Evolutionary conservation across 352 stramenopile species (phyloP), one percentile per base, ranked within the genome.

Genomic region (Pythium aristosporum): DNA sequence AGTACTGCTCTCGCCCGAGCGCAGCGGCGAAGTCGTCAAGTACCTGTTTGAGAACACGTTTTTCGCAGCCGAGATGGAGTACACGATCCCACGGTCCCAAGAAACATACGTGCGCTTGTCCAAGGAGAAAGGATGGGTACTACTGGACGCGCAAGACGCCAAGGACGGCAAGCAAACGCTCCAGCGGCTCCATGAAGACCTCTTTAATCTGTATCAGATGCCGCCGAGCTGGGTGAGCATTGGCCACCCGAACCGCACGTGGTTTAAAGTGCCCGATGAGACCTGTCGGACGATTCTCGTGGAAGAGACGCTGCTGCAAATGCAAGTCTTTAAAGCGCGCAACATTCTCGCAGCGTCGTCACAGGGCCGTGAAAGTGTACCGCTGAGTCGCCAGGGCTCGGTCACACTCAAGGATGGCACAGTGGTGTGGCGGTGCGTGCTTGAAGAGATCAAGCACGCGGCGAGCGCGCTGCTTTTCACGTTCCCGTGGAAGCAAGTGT

Each of bases 401-500:
- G 50, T 92, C 11, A 73, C 67, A 23, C 52, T 90, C 15, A 66
- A 88, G 8, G 65, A 85, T 37, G 80, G 79, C 9, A 68, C 69
- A 10, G 76, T 70, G 3, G 72, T 78, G 53, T 89, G 80, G 77
- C 80, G 82, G 36, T 87, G 80, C 34, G 86, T 72, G 21, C 61
- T 94, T 34, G 85, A 94, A 57, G 85, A 94, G 69, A 94, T 94
- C 65, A 94, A 94, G 63, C 85, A 94, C 56, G 60, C 81, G 2
- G 82, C 82, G 21, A 92, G 82, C 30, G 81, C 85, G 18, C 63
- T 94, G 16, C 52, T 94, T 51, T 90, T 91, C 58, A 94, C 85
- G 36, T 94, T 94, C 58, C 85, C 85, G 46, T 94, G 85, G 85
- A 94, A 94, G 59, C 85, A 94, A 57, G 70, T 92, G 42, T 94